Base-by-base conservation (phyloP, 371 early-diverging fungal species). In the Rhizopus sp. region DNA sequence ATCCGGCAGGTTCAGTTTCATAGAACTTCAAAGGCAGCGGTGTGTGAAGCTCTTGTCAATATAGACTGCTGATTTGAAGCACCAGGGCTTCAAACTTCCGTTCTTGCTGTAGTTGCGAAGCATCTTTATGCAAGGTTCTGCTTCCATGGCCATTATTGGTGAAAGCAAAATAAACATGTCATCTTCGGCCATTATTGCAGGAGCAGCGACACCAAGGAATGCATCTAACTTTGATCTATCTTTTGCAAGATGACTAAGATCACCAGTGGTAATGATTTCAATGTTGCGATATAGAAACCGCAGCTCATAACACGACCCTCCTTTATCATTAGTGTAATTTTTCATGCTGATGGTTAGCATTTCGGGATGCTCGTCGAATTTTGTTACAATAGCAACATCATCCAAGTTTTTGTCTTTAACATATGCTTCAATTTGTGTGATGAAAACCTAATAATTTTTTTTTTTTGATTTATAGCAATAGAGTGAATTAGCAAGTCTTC, bases 141-240 rank as follows among this genome's bases (percentile, higher is more conserved):
- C n/a, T 5, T 13, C 40, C 4, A 13, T n/a, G 5, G 40, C 40
- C 13, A 12, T 40, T 40, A 7, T 13, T 7, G 40, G 40, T 40
- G n/a, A 40, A 13, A 40, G n/a, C 40, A 40, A 40, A 13, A 40
- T 40, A 13, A 40, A 40, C 5, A 7, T 40, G 40, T 40, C 13
- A 13, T 13, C 40, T 40, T 50, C 55, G 9, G 52, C 64, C 0
- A 29, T 64, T 10, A 50, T 59, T 37, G 59, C 42, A 12, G 34
- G 45, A 17, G 64, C 17, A 1, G 16, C 44, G 7, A 23, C 55
- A 8, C 59, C 59, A 7, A 42, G 40, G 9, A 40, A 40, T 13
- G 40, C 40, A 40, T 13, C n/a, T 13, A 40, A 4, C n/a, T 40
- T 40, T 5, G 13, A 7, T 13, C n/a, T 40, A 13, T 40, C 13